Evolutionary conservation across 225 moss, liverwort and hornwort species (phyloP).

Genomic region (Asterella californica): DNA sequence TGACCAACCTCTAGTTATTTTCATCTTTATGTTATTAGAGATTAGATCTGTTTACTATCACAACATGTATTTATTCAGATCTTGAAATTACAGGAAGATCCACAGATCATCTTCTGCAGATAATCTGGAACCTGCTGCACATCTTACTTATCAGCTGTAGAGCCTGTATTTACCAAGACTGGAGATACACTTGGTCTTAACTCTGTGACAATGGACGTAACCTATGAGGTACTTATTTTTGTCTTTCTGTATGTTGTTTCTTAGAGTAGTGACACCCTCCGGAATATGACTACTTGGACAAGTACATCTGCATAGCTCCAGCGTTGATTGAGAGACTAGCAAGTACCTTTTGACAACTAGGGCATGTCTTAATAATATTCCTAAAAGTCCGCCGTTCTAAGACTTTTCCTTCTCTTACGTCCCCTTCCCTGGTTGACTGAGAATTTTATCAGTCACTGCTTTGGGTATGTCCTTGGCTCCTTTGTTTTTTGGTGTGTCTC

Average conservation of each 20-base stretch:
- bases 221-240: conserved; percentile 52
- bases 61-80: too few species aligned
- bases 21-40: too few species aligned
- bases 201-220: conserved; percentile 68
- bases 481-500: neutral
- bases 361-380: neutral
- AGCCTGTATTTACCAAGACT: conserved; percentile 59
- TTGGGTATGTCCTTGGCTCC: neutral
- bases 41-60: too few species aligned
- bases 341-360: neutral
- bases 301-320: neutral
- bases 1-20: too few species aligned
- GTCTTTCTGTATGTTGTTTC: neutral
- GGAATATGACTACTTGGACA: neutral
- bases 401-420: neutral
- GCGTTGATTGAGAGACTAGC: neutral
- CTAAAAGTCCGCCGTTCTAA: neutral
- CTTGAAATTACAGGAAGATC: too few species aligned
- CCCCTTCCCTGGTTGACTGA: neutral
- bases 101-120: too few species aligned
- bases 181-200: conserved; percentile 72
- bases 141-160: too few species aligned
- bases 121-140: too few species aligned
- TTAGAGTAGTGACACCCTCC: neutral
- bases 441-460: neutral